Evolutionary conservation across 257 asterid genomes (phyloP), one percentile per base, ranked within the genome.

Genomic region (Gentiana dahurica): DNA sequence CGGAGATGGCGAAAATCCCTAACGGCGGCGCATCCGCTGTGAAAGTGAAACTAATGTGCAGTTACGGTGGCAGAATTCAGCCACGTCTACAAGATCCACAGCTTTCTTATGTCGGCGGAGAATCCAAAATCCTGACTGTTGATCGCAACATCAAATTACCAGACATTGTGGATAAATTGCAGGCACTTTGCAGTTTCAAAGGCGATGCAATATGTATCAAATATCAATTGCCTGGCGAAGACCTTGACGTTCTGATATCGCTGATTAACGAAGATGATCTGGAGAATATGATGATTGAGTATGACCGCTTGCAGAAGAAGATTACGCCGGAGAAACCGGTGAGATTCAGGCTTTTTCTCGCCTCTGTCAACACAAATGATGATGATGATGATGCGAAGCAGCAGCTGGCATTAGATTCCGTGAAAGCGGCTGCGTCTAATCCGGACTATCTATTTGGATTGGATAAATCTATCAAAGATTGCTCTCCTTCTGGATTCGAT

Each of bases 381-480:
- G 24, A 24, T 24, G 24, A 24, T 24, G 46, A 41, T 1, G 9
- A 41, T 5, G 6, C 46, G 9, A 44, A 55, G 49, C 54, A 32
- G 32, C 74, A 70, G 37, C 71, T 64, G 56, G 69, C 24, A 8
- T 50, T 35, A 33, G 60, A 48, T 10, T 1, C 54, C 65, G 65
- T 63, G 4, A 68, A 72, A 46, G 73, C 38, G 1, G 15, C 59
- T n/a, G 52, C 61, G 2, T 12, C 62, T 43, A 82, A 82, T 57
- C 96, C 94, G 76, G 96, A 87, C 61, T 84, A 79, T 34, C 63
- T 87, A 33, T 87, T 87, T 80, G 97, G 97, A 54, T 83, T 89
- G 41, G 95, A 89, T 24, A 78, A 83, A 73, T 49, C 39, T 75
- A 65, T 81, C 4, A 71, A 74, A 41, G 24, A 24, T 24, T 24